phyloP scores from a whole-genome alignment of 306 rosid species.

The Lathyrus tuberosus region DNA sequence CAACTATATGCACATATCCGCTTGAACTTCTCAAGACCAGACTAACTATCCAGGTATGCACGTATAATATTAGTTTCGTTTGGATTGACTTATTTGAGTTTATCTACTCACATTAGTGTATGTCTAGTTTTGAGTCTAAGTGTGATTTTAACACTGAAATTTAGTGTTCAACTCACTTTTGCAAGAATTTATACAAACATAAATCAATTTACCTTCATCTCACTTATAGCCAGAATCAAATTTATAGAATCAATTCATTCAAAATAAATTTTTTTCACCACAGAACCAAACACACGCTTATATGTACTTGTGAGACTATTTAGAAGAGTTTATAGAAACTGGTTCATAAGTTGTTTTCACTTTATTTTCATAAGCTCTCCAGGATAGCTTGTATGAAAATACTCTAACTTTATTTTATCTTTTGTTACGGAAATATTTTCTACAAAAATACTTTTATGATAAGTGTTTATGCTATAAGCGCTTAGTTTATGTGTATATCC shows the following conservation, averaged over 20 bases:
- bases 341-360: not conserved
- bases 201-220: too few species aligned
- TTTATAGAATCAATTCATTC: too few species aligned
- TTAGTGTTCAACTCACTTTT: too few species aligned
- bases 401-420: too few species aligned
- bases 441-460: not conserved
- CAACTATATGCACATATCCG: constrained; percentile 86
- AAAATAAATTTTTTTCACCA: too few species aligned
- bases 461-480: not conserved
- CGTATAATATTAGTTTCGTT: not conserved
- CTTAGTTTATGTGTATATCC: not conserved
- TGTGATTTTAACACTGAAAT: too few species aligned
- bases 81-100: not conserved
- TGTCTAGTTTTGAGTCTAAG: too few species aligned
- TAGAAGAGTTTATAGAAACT: not conserved
- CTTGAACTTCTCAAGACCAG: constrained; percentile 94
- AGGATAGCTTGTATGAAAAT: not conserved
- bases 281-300: too few species aligned
- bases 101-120: not conserved
- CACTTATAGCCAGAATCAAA: too few species aligned
- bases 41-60: constrained; percentile 82
- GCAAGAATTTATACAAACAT: too few species aligned
- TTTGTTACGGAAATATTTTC: not conserved
- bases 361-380: not conserved
- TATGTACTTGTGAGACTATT: not conserved